Evolutionary conservation across 441 rosid genomes (phyloP).

Genomic region (Breynia disticha): DNA sequence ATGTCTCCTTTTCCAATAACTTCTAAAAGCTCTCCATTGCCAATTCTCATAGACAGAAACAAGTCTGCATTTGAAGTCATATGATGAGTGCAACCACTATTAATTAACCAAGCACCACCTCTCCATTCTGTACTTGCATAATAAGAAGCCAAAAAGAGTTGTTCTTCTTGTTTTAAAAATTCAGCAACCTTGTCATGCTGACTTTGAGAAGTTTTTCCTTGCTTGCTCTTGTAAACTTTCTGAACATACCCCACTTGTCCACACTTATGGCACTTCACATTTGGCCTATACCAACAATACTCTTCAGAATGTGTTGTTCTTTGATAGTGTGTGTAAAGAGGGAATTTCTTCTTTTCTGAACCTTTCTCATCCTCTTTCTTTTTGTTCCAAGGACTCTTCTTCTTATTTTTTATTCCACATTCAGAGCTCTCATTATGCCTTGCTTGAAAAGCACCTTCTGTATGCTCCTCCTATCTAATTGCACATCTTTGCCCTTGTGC

Average conservation of each 20-base stretch:
- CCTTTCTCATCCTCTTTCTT: not conserved
- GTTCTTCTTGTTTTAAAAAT: not conserved
- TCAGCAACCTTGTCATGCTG: not conserved
- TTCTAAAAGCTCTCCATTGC: not conserved
- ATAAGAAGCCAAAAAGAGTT: not conserved
- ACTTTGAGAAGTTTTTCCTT: too few species aligned
- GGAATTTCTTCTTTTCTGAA: not conserved
- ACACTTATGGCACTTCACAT: not conserved
- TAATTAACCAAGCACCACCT: not conserved
- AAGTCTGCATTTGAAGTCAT: not conserved
- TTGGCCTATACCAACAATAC: not conserved
- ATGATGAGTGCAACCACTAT: not conserved
- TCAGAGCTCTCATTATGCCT: too few species aligned
- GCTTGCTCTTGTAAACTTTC: not conserved
- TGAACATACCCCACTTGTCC: not conserved
- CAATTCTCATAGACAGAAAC: too few species aligned
- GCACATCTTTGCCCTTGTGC: not conserved
- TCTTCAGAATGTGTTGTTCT: not conserved
- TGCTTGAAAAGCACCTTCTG: not conserved
- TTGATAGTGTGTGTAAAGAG: not conserved
- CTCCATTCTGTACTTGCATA: not conserved
- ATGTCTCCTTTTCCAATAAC: not conserved
- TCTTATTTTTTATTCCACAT: not conserved
- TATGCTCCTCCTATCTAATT: not conserved
- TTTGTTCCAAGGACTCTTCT: not conserved